These are phyloP conservation scores for Mrakia gelida DNA, from an alignment of 768 basidiomycete genomes.

Conservation along the genomic window DNA sequence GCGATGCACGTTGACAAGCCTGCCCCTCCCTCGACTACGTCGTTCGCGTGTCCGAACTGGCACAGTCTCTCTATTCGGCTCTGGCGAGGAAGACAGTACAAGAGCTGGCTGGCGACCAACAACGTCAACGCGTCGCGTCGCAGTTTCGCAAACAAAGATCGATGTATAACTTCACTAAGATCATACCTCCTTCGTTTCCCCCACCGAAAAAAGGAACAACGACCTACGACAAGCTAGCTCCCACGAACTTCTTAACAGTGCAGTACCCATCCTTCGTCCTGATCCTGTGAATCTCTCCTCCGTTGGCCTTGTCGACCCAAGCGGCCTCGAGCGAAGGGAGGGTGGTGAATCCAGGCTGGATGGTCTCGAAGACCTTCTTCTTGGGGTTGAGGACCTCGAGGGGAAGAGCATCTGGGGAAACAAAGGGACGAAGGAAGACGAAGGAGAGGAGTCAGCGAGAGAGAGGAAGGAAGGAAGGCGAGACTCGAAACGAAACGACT, in stretches of 20 bases:
- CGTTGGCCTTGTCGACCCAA: conserved; percentile 75
- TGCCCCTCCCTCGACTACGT: too few species aligned
- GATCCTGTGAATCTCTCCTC: conserved; percentile 74
- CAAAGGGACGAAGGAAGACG: neutral
- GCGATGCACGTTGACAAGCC: too few species aligned
- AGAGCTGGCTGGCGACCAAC: too few species aligned
- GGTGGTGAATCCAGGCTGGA: conserved; percentile 80
- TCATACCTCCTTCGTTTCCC: too few species aligned
- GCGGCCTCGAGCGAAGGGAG: conserved; percentile 81
- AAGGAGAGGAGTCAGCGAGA: conserved; percentile 36
- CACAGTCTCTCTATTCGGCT: too few species aligned
- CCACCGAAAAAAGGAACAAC: too few species aligned
- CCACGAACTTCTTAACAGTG: conserved; percentile 71
- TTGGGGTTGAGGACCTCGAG: conserved; percentile 90
- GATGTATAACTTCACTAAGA: too few species aligned
- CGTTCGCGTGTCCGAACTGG: too few species aligned
- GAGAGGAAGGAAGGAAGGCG: conserved; percentile 43
- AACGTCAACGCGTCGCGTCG: too few species aligned
- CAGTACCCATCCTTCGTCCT: conserved; percentile 78
- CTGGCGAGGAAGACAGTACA: too few species aligned
- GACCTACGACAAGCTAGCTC: conserved; percentile 81
- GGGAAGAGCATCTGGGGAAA: conserved; percentile 49
- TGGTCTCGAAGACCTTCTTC: conserved; percentile 97
- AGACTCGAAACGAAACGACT: conserved; percentile 37
- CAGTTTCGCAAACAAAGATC: too few species aligned